phyloP scores from a whole-genome alignment of 1,284 basidiomycete genomes.

The Termitomyces sp. region DNA sequence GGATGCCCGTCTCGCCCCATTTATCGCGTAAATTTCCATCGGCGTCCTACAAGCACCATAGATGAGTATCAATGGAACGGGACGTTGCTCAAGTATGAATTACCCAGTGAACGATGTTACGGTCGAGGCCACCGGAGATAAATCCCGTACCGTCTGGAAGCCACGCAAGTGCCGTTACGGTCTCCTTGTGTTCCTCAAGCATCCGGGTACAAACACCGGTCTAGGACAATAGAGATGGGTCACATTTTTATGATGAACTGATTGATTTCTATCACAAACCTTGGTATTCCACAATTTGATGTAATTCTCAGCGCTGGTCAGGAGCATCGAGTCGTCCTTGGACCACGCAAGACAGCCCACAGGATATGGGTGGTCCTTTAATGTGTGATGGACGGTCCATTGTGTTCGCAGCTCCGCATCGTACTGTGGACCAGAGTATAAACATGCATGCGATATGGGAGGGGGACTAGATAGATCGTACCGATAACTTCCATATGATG shows the following conservation, averaged over 20 bases:
- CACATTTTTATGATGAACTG: background rate
- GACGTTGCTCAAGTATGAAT: conserved; percentile 18
- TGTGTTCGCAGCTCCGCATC: conserved; percentile 32
- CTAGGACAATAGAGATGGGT: conserved; percentile 32
- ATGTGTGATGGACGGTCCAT: conserved; percentile 54
- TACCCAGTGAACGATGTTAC: conserved; percentile 87
- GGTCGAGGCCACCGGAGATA: conserved; percentile 87
- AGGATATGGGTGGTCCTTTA: conserved; percentile 72
- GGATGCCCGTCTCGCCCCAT: conserved; percentile 75
- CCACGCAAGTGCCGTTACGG: conserved; percentile 86
- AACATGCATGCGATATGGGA: background rate
- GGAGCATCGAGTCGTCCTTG: conserved; percentile 74
- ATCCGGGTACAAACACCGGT: conserved; percentile 63
- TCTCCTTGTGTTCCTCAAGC: conserved; percentile 74
- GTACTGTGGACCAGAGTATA: conserved; percentile 9
- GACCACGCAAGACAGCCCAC: conserved; percentile 89
- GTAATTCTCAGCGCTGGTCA: conserved; percentile 74
- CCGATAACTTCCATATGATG: conserved; percentile 86
- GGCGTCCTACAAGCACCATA: conserved; percentile 48
- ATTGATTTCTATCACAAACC: conserved; percentile 38
- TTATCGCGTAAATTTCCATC: conserved; percentile 67
- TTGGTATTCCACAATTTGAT: conserved; percentile 87
- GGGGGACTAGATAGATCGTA: conserved; percentile 34
- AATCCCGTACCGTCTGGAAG: conserved; percentile 86
- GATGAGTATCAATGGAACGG: background rate